These are phyloP conservation scores for Metschnikowia dekortorum DNA, from an alignment of 805 yeast species.

Conservation along the genomic window DNA sequence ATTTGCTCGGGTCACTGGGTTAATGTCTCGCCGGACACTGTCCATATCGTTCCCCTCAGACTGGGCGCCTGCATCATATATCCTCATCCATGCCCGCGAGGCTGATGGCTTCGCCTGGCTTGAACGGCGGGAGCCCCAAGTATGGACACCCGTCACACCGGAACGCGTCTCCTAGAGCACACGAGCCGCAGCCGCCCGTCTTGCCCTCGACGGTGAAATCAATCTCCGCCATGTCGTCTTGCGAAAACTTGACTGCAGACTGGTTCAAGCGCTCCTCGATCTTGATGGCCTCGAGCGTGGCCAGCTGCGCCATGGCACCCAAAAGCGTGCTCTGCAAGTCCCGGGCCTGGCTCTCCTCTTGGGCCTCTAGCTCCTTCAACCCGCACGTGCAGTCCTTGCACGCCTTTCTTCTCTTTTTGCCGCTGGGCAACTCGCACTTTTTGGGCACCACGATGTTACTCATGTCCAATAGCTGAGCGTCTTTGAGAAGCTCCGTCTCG, in stretches of 20 bases:
- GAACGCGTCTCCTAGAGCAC: conserved; percentile 97
- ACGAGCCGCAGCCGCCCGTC: conserved; percentile 96
- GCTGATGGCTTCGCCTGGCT: conserved; percentile 89
- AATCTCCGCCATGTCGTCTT: conserved; percentile 78
- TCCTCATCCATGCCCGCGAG: conserved; percentile 76
- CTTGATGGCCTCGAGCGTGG: conserved; percentile 49
- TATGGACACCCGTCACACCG: conserved; percentile 98
- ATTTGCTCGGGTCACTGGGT: too few relatives aligned
- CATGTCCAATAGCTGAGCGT: conserved; percentile 19
- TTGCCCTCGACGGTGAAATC: conserved; percentile 97
- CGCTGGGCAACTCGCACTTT: conserved; percentile 48
- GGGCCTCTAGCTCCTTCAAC: conserved; percentile 79
- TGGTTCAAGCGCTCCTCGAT: conserved; percentile 47
- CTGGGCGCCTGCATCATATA: conserved; percentile 32
- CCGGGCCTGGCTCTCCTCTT: conserved; percentile 45
- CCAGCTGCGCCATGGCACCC: conserved; percentile 46
- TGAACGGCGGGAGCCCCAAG: conserved; percentile 95
- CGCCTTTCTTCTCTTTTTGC: conserved; percentile 77
- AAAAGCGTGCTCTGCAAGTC: conserved; percentile 42
- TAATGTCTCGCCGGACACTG: too few relatives aligned
- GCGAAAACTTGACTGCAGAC: conserved; percentile 45
- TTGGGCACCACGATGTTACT: conserved; percentile 51
- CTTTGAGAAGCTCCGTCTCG: conserved; percentile 37
- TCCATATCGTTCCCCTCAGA: too few relatives aligned
- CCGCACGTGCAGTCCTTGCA: conserved; percentile 99